phyloP scores from a whole-genome alignment of 192 early-diverging fungal species.

The Phycomyces nitens region DNA sequence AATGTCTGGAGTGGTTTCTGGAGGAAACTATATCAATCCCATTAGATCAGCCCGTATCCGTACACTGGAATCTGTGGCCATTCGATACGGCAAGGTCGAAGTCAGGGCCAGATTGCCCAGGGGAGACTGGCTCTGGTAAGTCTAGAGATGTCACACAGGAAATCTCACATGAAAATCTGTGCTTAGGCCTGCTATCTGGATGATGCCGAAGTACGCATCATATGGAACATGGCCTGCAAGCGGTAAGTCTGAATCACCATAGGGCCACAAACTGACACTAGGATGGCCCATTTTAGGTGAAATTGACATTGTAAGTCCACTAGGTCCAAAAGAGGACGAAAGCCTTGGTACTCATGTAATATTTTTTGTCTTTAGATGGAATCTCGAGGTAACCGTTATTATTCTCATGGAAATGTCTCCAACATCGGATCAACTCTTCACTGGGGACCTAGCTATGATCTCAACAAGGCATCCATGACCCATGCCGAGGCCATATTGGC shows the following conservation, averaged over 20 bases:
- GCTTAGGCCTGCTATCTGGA: slow-evolving; percentile 49
- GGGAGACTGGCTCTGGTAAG: slow-evolving; percentile 52
- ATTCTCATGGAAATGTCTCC: slow-evolving; percentile 33
- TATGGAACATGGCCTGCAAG: slow-evolving; percentile 65
- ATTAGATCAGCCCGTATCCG: slow-evolving; percentile 54
- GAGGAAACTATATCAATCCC: slow-evolving; percentile 54
- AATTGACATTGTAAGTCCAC: slow-evolving; percentile 28
- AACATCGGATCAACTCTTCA: slow-evolving; percentile 52
- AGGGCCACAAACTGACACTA: not conserved
- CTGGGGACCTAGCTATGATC: slow-evolving; percentile 53
- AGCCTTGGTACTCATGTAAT: not conserved
- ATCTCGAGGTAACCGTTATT: slow-evolving; percentile 51
- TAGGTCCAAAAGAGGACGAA: no score
- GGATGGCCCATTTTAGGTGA: slow-evolving; percentile 10
- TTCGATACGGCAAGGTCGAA: slow-evolving; percentile 57
- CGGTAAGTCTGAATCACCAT: slow-evolving; percentile 34
- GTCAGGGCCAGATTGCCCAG: slow-evolving; percentile 52
- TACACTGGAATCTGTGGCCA: slow-evolving; percentile 39
- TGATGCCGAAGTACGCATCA: slow-evolving; percentile 50
- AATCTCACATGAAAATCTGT: not conserved
- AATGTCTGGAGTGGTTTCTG: slow-evolving; percentile 39
- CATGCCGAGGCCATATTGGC: slow-evolving; percentile 38
- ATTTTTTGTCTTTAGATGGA: slow-evolving; percentile 31
- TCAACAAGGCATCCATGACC: slow-evolving; percentile 47
- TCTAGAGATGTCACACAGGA: not conserved